Evolutionary conservation across 441 rosid species (phyloP), one percentile per base, ranked within the genome.

Genomic region (Eutrema salsugineum): DNA sequence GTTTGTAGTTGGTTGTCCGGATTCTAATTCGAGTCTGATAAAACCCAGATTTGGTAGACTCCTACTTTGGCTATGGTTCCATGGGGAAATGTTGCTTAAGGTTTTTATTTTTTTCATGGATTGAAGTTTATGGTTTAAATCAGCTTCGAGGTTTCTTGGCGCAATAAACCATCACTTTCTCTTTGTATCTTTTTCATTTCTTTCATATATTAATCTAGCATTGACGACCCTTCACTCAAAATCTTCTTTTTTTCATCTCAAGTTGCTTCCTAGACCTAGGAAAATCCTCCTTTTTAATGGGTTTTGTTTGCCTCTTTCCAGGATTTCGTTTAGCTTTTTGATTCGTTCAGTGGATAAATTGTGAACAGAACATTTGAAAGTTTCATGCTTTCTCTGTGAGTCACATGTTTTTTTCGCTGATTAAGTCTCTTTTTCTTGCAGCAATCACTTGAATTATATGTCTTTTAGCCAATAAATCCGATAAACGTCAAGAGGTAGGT

Each of bases 301-400:
- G 28, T 11, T 66, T 48, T 42, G 54, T 54, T 60, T 68, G 63
- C 71, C 66, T 55, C 19, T 53, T 48, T 38, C 57, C 66, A 11
- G 72, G 59, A 83, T 67, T 68, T 78, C 15, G 63, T 60, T 64
- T 76, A 70, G 79, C 60, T 76, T 66, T 64, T 72, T 73, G 60
- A 40, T 47, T 74, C 20, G 51, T 22, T 75, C 63, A 72, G 69
- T 30, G 40, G 77, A 61, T 58, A 63, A 42, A 60, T 65, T 33
- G 55, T 72, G 78, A 66, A 68, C 40, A 39, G 60, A 66, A 77
- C 77, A 70, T 81, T 62, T 56, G n/a, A 47, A 74, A 72, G 83
- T 63, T 66, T 86, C 85, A 78, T 68, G 78, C 84, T 79, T 86
- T 80, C 42, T 83, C 79, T 70, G 85, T 83, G 88, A 82, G 77